Conservation (phyloP, 2,329 filamentous ascomycete species). For the Claviceps quebecensis region DNA sequence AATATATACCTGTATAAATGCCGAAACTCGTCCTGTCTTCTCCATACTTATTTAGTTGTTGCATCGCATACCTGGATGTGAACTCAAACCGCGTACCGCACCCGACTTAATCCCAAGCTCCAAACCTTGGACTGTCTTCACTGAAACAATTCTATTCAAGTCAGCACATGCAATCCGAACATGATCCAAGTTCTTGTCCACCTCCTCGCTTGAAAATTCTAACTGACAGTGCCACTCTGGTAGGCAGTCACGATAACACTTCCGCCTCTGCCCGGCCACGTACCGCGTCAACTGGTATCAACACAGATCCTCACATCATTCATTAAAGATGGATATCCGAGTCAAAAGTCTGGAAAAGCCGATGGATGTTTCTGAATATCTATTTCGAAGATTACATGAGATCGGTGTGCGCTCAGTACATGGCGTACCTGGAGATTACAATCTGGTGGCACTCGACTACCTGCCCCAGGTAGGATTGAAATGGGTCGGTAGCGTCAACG, state of each 20-base stretch:
- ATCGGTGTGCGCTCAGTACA: conserved; percentile 52
- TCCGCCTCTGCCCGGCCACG: not conserved
- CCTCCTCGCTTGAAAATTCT: too few relatives aligned
- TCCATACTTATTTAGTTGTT: too few relatives aligned
- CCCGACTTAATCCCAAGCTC: not conserved
- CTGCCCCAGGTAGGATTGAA: conserved; percentile 41
- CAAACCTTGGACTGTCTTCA: not conserved
- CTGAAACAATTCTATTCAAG: not conserved
- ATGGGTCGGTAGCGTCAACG: conserved; percentile 59
- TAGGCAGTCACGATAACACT: not conserved
- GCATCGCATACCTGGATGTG: not conserved
- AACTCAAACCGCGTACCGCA: not conserved
- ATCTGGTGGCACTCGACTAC: conserved; percentile 55
- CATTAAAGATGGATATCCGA: conserved; percentile 23
- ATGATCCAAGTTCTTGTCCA: not conserved
- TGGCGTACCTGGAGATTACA: conserved; percentile 61
- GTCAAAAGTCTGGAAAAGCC: conserved; percentile 31
- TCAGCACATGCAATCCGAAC: not conserved
- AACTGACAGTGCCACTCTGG: not conserved
- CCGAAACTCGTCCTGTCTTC: not conserved
- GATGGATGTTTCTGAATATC: conserved; percentile 51
- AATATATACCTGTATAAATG: not conserved
- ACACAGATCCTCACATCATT: not conserved
- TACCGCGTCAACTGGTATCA: not conserved
- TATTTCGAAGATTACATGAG: conserved; percentile 50